Evolutionary conservation across 345 rosid species (phyloP).

Genomic region (Odontarrhena argentea): DNA sequence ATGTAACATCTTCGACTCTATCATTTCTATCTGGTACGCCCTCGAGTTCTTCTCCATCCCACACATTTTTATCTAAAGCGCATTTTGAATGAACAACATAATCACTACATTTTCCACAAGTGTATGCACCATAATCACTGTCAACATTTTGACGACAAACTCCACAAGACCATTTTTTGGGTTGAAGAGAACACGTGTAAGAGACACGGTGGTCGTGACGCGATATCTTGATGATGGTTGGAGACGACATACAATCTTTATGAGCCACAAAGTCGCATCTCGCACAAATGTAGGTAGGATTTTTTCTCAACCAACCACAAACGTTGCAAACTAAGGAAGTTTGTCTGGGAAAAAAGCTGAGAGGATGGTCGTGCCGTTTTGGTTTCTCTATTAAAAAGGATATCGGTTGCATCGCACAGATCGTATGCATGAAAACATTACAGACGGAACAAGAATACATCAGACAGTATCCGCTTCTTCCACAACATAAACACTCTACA

Average conservation of each 20-base stretch:
- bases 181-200: background rate
- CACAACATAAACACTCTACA: background rate
- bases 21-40: background rate
- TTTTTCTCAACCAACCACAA: slow-evolving; percentile 2
- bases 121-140: too few species aligned
- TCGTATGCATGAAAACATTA: background rate
- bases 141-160: slow-evolving; percentile 3
- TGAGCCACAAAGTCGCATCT: slow-evolving; percentile 12
- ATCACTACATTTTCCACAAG: too few species aligned
- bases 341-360: background rate
- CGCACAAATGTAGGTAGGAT: slow-evolving; percentile 1
- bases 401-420: background rate
- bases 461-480: background rate
- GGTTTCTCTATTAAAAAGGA: background rate
- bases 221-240: slow-evolving; percentile 21
- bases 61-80: slow-evolving; percentile 1
- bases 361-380: slow-evolving; percentile 1
- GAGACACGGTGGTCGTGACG: slow-evolving; percentile 18
- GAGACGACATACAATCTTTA: background rate
- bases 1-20: slow-evolving; percentile 8
- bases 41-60: slow-evolving; percentile 20
- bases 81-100: background rate
- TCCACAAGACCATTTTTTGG: background rate
- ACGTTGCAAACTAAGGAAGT: background rate
- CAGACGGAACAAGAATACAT: background rate